Percentiles rank a stretch among this genome's conserved stretches.
Conservation (phyloP, 1,284 basidiomycete species). For the Boletus semigastroideus region DNA sequence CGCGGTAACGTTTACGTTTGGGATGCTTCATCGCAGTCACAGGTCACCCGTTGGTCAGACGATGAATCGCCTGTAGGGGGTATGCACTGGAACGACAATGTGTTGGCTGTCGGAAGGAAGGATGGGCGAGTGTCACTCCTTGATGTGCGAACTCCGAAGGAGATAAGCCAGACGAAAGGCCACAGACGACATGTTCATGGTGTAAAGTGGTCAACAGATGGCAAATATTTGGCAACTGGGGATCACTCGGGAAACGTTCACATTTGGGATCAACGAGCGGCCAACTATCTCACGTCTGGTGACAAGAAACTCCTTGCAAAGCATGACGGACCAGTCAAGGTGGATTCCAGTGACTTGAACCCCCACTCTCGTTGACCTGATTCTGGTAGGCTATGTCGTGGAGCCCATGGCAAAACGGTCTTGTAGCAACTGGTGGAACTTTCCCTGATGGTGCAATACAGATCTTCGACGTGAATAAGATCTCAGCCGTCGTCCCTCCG, state of each 20-base stretch:
- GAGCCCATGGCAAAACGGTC: constrained; percentile 87
- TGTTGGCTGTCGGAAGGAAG: constrained; percentile 42
- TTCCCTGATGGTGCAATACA: constrained; percentile 76
- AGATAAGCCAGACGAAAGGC: constrained; percentile 30
- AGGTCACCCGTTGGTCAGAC: constrained; percentile 37
- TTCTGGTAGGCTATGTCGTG: constrained; percentile 75
- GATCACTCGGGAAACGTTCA: constrained; percentile 44
- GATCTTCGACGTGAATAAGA: constrained; percentile 64
- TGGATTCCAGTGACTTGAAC: constrained; percentile 28
- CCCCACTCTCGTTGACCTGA: neutral
- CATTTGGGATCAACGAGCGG: constrained; percentile 46
- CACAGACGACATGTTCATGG: constrained; percentile 45
- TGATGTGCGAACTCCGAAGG: constrained; percentile 36
- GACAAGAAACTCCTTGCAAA: constrained; percentile 47
- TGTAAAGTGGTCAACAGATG: constrained; percentile 46
- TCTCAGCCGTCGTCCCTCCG: constrained; percentile 35
- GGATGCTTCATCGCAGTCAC: constrained; percentile 36
- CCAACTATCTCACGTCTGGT: constrained; percentile 32
- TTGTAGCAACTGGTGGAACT: constrained; percentile 84
- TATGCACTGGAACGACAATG: constrained; percentile 41
- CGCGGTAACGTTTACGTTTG: constrained; percentile 41
- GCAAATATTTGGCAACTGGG: constrained; percentile 42
- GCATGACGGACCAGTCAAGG: constrained; percentile 56
- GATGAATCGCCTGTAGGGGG: constrained; percentile 39
- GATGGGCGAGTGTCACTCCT: constrained; percentile 41